These are phyloP conservation scores for Cocos nucifera DNA, from an alignment of 176 grass and related monocot species.

Conservation along the genomic window DNA sequence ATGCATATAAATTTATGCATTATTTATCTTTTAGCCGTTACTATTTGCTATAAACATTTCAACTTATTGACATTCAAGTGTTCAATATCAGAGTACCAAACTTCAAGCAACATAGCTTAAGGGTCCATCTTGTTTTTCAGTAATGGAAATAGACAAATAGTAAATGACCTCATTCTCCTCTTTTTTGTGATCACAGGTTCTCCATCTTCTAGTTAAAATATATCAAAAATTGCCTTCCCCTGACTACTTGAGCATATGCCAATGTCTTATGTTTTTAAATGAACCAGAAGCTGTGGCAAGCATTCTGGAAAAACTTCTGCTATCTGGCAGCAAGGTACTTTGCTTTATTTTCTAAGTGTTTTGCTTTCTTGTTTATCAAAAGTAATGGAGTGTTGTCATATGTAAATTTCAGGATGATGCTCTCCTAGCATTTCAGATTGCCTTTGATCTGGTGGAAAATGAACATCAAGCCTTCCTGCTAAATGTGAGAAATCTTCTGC, in stretches of 20 bases:
- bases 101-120: no score
- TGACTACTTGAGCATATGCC: slow-evolving; percentile 91
- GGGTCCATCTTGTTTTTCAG: no score
- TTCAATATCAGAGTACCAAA: no score
- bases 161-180: slow-evolving; percentile 9
- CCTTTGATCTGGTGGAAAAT: slow-evolving; percentile 92
- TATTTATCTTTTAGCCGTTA: no score
- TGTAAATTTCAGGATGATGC: slow-evolving; percentile 72
- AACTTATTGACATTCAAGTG: no score
- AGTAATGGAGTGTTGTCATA: slow-evolving; percentile 11
- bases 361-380: neutral
- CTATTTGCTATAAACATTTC: no score
- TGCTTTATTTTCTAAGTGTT: slow-evolving; percentile 15
- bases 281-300: slow-evolving; percentile 68
- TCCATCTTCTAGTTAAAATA: slow-evolving; percentile 85
- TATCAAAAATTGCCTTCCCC: slow-evolving; percentile 71
- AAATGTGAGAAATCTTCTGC: slow-evolving; percentile 50
- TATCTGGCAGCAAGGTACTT: slow-evolving; percentile 71
- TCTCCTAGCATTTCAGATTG: slow-evolving; percentile 92
- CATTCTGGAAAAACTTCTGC: slow-evolving; percentile 74
- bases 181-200: slow-evolving; percentile 47
- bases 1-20: no score
- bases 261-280: slow-evolving; percentile 91
- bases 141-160: neutral
- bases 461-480: slow-evolving; percentile 98